Conservation (phyloP, 345 rosid genomes). For the Geranium brycei region DNA sequence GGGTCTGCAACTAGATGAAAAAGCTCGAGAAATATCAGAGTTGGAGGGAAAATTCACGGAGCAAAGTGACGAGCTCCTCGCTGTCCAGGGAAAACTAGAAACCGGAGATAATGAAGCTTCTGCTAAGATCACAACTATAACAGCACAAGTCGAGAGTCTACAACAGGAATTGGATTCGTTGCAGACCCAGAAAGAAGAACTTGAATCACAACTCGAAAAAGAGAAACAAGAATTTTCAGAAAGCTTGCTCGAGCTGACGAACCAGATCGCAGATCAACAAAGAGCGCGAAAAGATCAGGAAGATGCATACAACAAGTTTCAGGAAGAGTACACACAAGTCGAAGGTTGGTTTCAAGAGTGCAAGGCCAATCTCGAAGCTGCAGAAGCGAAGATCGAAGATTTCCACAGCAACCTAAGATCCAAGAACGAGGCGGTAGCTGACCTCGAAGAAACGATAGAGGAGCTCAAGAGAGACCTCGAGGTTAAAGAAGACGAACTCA, state of each 20-base stretch:
- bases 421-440: slow-evolving; percentile 31
- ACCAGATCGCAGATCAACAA: slow-evolving; percentile 36
- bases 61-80: slow-evolving; percentile 28
- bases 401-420: slow-evolving; percentile 24
- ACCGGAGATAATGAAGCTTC: slow-evolving; percentile 32
- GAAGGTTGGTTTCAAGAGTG: slow-evolving; percentile 25
- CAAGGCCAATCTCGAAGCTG: slow-evolving; percentile 26
- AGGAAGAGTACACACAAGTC: slow-evolving; percentile 35
- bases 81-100: background rate
- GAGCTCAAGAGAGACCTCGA: slow-evolving; percentile 59
- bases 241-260: slow-evolving; percentile 27
- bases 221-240: slow-evolving; percentile 38
- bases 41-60: slow-evolving; percentile 27
- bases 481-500: slow-evolving; percentile 65
- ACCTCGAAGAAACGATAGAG: slow-evolving; percentile 44
- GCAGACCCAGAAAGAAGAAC: slow-evolving; percentile 25
- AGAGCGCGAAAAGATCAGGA: slow-evolving; percentile 33
- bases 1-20: slow-evolving; percentile 42
- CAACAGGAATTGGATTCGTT: slow-evolving; percentile 39
- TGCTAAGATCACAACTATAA: slow-evolving; percentile 28
- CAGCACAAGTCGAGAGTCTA: slow-evolving; percentile 27
- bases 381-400: slow-evolving; percentile 40
- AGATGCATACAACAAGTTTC: slow-evolving; percentile 27
- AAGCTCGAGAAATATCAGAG: slow-evolving; percentile 39
- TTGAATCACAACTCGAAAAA: slow-evolving; percentile 34